Evolutionary conservation across 208 protist genomes (phyloP).

Genomic region (Crithidia mellificae): DNA sequence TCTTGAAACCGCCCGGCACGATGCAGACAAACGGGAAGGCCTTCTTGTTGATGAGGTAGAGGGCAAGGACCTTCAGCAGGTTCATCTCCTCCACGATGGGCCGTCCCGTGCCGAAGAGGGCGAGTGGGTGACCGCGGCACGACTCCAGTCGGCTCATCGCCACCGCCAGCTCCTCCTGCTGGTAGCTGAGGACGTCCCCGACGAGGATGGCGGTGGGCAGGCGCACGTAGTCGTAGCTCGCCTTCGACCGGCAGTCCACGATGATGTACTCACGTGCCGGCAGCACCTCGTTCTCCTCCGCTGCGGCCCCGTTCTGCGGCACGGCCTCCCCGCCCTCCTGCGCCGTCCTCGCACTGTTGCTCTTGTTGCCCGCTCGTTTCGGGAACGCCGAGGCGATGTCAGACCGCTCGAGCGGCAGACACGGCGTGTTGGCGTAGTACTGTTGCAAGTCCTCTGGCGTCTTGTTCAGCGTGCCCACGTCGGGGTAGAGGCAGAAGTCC

Average conservation of each 20-base stretch:
- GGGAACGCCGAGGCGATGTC: constrained; percentile 75
- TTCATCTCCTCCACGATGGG: constrained; percentile 85
- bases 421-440: constrained; percentile 63
- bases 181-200: constrained; percentile 52
- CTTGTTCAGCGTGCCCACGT: constrained; percentile 47
- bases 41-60: constrained; percentile 71
- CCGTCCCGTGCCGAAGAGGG: constrained; percentile 76
- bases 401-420: constrained; percentile 72
- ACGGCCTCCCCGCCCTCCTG: too few species aligned
- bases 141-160: constrained; percentile 45
- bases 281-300: not conserved
- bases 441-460: constrained; percentile 45
- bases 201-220: constrained; percentile 81
- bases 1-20: constrained; percentile 69
- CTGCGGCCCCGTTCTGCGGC: too few species aligned
- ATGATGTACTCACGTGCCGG: constrained; percentile 74
- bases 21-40: constrained; percentile 81
- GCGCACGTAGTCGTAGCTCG: constrained; percentile 83
- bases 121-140: constrained; percentile 63
- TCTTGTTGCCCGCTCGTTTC: not conserved
- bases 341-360: not conserved
- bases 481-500: constrained; percentile 63
- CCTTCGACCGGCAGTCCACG: constrained; percentile 81
- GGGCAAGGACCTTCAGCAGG: constrained; percentile 79
- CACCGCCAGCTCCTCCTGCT: constrained; percentile 36